phyloP scores from a whole-genome alignment of 495 filamentous ascomycete species.

The Neurospora sublineolata region DNA sequence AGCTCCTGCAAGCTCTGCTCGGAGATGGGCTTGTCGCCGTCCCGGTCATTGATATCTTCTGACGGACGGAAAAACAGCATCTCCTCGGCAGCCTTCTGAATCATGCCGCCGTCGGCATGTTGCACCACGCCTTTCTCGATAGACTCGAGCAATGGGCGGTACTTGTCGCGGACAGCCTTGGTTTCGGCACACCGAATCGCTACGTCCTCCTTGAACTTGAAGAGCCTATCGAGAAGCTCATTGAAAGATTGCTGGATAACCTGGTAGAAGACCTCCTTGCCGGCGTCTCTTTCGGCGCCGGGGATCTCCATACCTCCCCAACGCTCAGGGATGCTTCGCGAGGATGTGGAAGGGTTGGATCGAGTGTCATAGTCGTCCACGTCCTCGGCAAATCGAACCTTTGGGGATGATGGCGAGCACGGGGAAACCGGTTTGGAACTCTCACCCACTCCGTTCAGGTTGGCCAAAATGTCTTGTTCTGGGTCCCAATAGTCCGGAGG shows the following conservation, averaged over 20 bases:
- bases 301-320: conserved; percentile 78
- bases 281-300: conserved; percentile 67
- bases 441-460: conserved; percentile 26
- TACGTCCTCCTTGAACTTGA: conserved; percentile 67
- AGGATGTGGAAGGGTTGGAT: conserved; percentile 72
- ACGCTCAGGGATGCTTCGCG: conserved; percentile 65
- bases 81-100: neutral
- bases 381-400: conserved; percentile 74
- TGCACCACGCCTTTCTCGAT: conserved; percentile 26
- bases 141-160: conserved; percentile 33
- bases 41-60: neutral
- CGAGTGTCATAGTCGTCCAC: conserved; percentile 58
- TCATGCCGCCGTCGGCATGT: neutral
- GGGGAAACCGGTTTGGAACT: conserved; percentile 39
- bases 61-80: neutral
- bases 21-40: conserved; percentile 8
- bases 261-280: conserved; percentile 82
- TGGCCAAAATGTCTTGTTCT: conserved; percentile 45
- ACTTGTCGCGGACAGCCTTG: conserved; percentile 46
- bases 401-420: conserved; percentile 73
- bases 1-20: conserved; percentile 39
- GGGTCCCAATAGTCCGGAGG: conserved; percentile 54
- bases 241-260: conserved; percentile 85
- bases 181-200: conserved; percentile 58
- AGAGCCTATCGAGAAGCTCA: conserved; percentile 77